Base-by-base conservation (phyloP, 2,329 filamentous ascomycete genomes). In the Claviceps sp. region DNA sequence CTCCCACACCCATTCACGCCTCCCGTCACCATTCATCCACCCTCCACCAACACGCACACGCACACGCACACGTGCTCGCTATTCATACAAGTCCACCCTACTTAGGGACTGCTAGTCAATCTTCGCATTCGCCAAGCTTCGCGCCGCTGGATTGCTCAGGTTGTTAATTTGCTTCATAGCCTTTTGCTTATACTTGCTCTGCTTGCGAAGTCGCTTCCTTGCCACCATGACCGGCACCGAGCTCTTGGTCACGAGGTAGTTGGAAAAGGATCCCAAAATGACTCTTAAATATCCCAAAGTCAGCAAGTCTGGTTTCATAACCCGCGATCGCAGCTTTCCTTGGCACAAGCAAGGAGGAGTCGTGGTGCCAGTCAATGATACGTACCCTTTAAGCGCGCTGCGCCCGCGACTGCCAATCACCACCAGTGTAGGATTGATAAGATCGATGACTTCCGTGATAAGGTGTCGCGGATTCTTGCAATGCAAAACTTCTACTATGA, bases 221-320 rank as follows among this genome's bases (percentile, higher is more conserved):
- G 93, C 93, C 38, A 97, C 93, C 93, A 98, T 98, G 55, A 98
- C 93, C 0, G 93, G 93, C 16, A 95, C 89, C 2, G 88, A 95
- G 57, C 88, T 95, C 71, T 97, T 97, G 40, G 89, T 95, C 37
- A 98, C 90, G 7, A 98, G 76, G 63, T 98, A 98, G 65, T 97
- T 97, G 55, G 88, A 95, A 68, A 98, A 97, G 0, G 90, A 96
- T 26, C 93, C 93, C 34, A 98, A 77, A 55, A 98, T 84, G 22
- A 96, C 91, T 63, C 90, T 94, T 94, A 60, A 47, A 20, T 37
- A 8, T 48, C 13, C 14, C 22, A 34, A 34, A 34, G 64, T 74
- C 63, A 71, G 67, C 54, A 44, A 42, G 26, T 37, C 16, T 13
- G 7, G 13, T n/a, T 18, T 8, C n/a, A 22, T n/a, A 34, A 34